Evolutionary conservation across 75 land plant species (phyloP).

Genomic region (Picea sitchensis): DNA sequence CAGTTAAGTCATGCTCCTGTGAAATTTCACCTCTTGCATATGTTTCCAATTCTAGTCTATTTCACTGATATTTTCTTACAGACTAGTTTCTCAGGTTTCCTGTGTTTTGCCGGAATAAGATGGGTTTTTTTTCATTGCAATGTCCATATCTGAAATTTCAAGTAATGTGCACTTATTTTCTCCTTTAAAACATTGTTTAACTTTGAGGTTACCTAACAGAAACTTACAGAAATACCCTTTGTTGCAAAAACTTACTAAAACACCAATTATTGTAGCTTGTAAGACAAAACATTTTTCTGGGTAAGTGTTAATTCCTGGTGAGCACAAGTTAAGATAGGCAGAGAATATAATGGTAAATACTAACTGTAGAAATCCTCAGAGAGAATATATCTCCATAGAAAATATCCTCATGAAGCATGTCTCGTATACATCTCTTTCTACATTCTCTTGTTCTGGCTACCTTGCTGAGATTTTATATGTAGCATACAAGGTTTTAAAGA

Average conservation of each 20-base stretch:
- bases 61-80: neutral
- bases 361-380: neutral
- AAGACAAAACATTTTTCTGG: too few species aligned
- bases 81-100: neutral
- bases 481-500: too few species aligned
- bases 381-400: neutral
- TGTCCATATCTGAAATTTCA: slow-evolving; percentile 2
- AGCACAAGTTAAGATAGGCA: neutral
- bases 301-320: too few species aligned
- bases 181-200: neutral
- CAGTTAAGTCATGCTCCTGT: neutral
- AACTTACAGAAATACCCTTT: neutral
- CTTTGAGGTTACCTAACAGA: neutral
- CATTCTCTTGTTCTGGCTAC: neutral
- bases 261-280: too few species aligned
- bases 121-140: neutral
- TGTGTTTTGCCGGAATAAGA: neutral
- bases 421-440: neutral
- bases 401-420: neutral
- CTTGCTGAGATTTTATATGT: too few species aligned
- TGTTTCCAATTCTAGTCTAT: neutral
- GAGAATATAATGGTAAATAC: neutral
- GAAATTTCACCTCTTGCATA: neutral
- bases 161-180: neutral
- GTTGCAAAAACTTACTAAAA: neutral